Conservation (phyloP, 2,329 filamentous ascomycete genomes). For the Pseudocercospora fijiensis region DNA sequence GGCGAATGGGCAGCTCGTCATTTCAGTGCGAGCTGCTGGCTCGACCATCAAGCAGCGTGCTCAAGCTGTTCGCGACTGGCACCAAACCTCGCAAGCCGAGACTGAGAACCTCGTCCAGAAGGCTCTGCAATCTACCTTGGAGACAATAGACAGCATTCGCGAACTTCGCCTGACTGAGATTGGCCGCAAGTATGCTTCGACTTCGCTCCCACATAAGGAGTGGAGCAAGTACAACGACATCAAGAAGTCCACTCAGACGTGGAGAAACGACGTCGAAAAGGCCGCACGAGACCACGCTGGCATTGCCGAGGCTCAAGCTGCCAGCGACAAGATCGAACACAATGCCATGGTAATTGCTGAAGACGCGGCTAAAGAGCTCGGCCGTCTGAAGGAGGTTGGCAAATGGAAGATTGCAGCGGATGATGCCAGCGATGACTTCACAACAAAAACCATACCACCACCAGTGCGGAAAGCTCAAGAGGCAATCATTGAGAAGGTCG, state of each 20-base stretch:
- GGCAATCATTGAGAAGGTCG: constrained; percentile 37
- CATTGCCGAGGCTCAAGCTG: constrained; percentile 65
- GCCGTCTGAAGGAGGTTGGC: constrained; percentile 76
- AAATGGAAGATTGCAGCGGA: constrained; percentile 76
- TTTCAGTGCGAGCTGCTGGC: constrained; percentile 65
- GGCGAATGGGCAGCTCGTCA: constrained; percentile 53
- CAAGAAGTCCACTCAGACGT: constrained; percentile 77
- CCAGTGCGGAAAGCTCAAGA: constrained; percentile 52
- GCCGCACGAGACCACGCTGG: constrained; percentile 70
- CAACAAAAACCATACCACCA: constrained; percentile 62
- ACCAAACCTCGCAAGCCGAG: constrained; percentile 67
- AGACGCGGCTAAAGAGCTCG: constrained; percentile 74
- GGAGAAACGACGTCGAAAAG: constrained; percentile 77
- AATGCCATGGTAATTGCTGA: constrained; percentile 78
- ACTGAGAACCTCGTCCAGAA: constrained; percentile 67
- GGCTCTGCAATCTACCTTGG: constrained; percentile 76
- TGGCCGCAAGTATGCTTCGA: constrained; percentile 92
- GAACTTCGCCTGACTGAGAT: constrained; percentile 86
- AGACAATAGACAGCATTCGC: constrained; percentile 77
- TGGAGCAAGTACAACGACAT: constrained; percentile 94
- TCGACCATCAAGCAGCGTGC: constrained; percentile 73
- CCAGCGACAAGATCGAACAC: constrained; percentile 69
- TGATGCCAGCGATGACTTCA: constrained; percentile 77
- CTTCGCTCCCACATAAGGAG: constrained; percentile 93
- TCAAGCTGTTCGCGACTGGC: constrained; percentile 75